phyloP scores from a whole-genome alignment of 2,329 filamentous ascomycete species.

The Aspergillus hiratsukae region DNA sequence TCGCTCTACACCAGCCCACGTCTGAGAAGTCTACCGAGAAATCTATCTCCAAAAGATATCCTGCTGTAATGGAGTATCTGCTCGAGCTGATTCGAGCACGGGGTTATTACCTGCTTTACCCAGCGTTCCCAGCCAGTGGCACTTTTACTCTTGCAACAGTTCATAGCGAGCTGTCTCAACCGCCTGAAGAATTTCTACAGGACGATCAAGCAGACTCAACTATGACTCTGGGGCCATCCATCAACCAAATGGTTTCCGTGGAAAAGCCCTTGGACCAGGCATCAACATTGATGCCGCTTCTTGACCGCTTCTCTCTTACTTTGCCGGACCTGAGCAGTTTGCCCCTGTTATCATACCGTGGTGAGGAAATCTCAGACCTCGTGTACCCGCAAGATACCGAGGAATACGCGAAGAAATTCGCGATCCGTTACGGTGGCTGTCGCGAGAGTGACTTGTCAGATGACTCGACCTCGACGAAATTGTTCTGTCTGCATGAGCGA shows the following conservation, averaged over 20 bases:
- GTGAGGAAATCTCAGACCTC: conserved; percentile 40
- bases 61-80: conserved; percentile 74
- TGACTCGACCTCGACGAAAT: conserved; percentile 46
- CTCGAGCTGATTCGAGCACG: conserved; percentile 70
- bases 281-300: conserved; percentile 46
- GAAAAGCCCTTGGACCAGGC: conserved; percentile 30
- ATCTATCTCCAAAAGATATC: conserved; percentile 62
- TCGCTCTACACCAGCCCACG: no score
- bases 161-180: conserved; percentile 68
- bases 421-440: conserved; percentile 65
- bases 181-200: conserved; percentile 61
- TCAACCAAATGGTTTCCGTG: conserved; percentile 4
- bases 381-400: conserved; percentile 40
- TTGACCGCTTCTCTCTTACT: conserved; percentile 44
- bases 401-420: conserved; percentile 57
- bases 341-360: conserved; percentile 63
- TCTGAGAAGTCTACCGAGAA: conserved; percentile 39
- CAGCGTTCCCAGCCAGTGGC: conserved; percentile 50
- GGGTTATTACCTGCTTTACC: conserved; percentile 77
- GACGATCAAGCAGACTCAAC: conserved; percentile 3
- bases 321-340: conserved; percentile 47
- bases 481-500: conserved; percentile 59
- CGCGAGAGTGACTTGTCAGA: conserved; percentile 31
- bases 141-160: conserved; percentile 61
- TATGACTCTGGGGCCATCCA: conserved; percentile 1